Evolutionary conservation across 1,284 basidiomycete genomes (phyloP), one percentile per base, ranked within the genome.

Genomic region (Meripilus lineatus): DNA sequence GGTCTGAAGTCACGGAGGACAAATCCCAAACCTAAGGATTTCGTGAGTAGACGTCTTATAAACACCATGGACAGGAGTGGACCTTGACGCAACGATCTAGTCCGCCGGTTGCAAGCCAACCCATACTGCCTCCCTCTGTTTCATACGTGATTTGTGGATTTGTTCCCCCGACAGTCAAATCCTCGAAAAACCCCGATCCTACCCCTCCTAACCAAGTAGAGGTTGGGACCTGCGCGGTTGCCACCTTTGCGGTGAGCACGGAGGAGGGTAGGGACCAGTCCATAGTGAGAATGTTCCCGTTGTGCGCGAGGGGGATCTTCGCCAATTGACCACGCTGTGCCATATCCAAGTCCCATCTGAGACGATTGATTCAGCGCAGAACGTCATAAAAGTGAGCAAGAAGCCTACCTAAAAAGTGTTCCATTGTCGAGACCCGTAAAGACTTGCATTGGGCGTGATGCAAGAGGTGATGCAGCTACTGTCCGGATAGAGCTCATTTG

Each of bases 31-130:
- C 72, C 85, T 88, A 39, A 13, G 45, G 25, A 45, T 11, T 30
- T 39, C 39, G 28, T 20, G 1, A 40, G 50, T 45, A 47, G 37
- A 23, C 17, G 5, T n/a, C n/a, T n/a, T n/a, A n/a, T n/a, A n/a
- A n/a, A n/a, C n/a, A n/a, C n/a, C n/a, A n/a, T n/a, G n/a, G n/a
- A n/a, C n/a, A n/a, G n/a, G n/a, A n/a, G 5, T 5, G 20, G 49
- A 83, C 88, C 70, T 92, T 91, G 33, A 93, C 89, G 17, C 77
- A 83, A 37, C 81, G 74, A 63, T 93, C 90, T 21, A 91, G 69
- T 0, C 90, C 88, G 5, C 84, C 88, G 51, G 84, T 91, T 1
- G 83, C 84, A 14, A 93, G 71, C 89, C 90, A 94, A 0, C 89
- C 87, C 13, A 75, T 64, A 2, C 76, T 70, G 22, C 58, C 66